Conservation (phyloP, 2,329 filamentous ascomycete genomes). For the Aureobasidium sp. region DNA sequence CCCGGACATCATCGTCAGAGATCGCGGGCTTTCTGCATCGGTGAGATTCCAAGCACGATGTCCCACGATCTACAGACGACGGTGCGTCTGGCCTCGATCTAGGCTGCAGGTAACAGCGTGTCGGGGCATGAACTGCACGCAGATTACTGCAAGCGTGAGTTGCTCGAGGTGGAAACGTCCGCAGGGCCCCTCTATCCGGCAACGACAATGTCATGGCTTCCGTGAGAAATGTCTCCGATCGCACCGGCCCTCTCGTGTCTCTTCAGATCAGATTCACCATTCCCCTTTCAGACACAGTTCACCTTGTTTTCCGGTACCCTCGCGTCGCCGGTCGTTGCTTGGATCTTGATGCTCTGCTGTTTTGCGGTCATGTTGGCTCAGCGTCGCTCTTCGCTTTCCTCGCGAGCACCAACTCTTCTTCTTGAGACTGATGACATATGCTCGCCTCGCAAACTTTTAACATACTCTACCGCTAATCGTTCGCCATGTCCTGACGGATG, state of each 20-base stretch:
- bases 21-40: constrained; percentile 1
- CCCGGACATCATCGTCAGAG: background rate
- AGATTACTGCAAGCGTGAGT: background rate
- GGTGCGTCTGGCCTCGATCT: background rate
- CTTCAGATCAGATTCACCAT: constrained; percentile 4
- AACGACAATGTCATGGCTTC: background rate
- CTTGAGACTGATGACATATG: constrained; percentile 6
- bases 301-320: constrained; percentile 1
- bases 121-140: background rate
- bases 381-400: background rate
- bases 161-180: background rate
- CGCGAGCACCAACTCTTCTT: background rate
- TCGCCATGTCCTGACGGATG: constrained; percentile 2
- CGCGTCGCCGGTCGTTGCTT: constrained; percentile 1
- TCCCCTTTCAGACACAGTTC: constrained; percentile 2
- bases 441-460: background rate
- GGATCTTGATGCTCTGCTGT: constrained; percentile 1
- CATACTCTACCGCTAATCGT: background rate
- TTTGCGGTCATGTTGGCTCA: background rate
- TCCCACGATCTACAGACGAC: background rate
- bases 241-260: constrained; percentile 4
- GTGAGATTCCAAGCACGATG: constrained; percentile 1
- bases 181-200: background rate
- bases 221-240: constrained; percentile 8
- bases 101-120: background rate